A percentile compares a stretch with the other conserved stretches of the same genome.
Conservation (phyloP, 345 rosid genomes). For the Capsella bursapastoris region DNA sequence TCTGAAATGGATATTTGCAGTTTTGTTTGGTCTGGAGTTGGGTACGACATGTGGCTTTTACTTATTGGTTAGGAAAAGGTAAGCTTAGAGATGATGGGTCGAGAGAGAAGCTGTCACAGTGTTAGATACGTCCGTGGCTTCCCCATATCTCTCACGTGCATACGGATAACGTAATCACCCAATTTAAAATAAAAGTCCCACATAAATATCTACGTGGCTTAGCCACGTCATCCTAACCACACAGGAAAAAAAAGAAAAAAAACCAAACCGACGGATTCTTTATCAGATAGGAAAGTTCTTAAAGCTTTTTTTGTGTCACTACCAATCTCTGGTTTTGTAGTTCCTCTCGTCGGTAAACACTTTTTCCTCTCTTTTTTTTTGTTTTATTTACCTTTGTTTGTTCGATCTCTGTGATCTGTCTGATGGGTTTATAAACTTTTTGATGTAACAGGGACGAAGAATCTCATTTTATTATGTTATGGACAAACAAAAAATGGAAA, state of each 20-base stretch:
- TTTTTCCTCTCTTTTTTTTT: background rate
- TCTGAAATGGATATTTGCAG: background rate
- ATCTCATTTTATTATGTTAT: conserved; percentile 18
- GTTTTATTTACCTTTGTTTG: background rate
- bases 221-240: conserved; percentile 32
- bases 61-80: conserved; percentile 32
- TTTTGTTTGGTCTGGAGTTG: conserved; percentile 17
- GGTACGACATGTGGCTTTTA: conserved; percentile 2
- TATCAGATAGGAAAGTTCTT: conserved; percentile 37
- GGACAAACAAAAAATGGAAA: conserved; percentile 53
- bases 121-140: conserved; percentile 40
- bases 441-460: conserved; percentile 41
- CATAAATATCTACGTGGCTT: conserved; percentile 34
- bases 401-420: conserved; percentile 32
- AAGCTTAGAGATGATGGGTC: conserved; percentile 42
- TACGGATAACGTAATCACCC: conserved; percentile 52
- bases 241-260: background rate
- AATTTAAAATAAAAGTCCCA: conserved; percentile 46
- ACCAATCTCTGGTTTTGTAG: conserved; percentile 29
- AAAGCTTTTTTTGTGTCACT: conserved; percentile 31
- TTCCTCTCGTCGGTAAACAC: conserved; percentile 21
- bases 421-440: background rate
- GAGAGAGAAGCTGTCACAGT: conserved; percentile 33
- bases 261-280: conserved; percentile 16
- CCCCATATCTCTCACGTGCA: conserved; percentile 53